Evolutionary conservation across 1,284 basidiomycete genomes (phyloP), one percentile per base, ranked within the genome.

Genomic region (Quambalaria eucalypti): DNA sequence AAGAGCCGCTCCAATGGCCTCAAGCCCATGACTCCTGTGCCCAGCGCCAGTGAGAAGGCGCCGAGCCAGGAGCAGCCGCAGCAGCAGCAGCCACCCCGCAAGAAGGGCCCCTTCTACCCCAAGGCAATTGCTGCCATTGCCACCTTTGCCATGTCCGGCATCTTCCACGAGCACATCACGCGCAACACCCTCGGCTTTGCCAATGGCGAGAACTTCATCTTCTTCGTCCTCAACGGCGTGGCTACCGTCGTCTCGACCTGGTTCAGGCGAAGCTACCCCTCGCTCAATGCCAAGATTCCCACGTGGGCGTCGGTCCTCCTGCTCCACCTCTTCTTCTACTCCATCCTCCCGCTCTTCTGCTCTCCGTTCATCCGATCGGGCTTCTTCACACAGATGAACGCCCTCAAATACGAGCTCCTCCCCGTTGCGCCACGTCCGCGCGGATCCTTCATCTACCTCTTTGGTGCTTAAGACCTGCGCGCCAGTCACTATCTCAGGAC

Each of bases 101-200:
- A 65, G 55, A 38, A 36, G 28, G 53, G 51, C 6, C 58, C 63
- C 12, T 74, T 74, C 61, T 33, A 62, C 12, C 61, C 64, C 42
- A 73, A 71, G 53, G 66, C 73, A 5, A 54, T 55, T 0, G 65
- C 65, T 2, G 69, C 69, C 26, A 68, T 71, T 36, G 61, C 61
- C 10, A 74, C 73, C 2, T 75, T 75, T 52, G 62, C 66, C 42
- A 69, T 71, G 60, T 66, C 62, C 38, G 71, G 68, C 39, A 54
- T 67, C 50, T 67, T 59, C 52, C 73, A 75, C 60, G 73, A 75
- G 51, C 69, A 69, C 62, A 71, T 75, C 46, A 70, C 68, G 30
- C 66, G 62, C 51, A 68, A 53, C 29, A 68, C 67, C 21, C 61
- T 68, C 19, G 64, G 60, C 21, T 67, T 65, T 39, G 73, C 71